Conservation (phyloP, 768 basidiomycete genomes). For the Mycena olivaceomarginata region DNA sequence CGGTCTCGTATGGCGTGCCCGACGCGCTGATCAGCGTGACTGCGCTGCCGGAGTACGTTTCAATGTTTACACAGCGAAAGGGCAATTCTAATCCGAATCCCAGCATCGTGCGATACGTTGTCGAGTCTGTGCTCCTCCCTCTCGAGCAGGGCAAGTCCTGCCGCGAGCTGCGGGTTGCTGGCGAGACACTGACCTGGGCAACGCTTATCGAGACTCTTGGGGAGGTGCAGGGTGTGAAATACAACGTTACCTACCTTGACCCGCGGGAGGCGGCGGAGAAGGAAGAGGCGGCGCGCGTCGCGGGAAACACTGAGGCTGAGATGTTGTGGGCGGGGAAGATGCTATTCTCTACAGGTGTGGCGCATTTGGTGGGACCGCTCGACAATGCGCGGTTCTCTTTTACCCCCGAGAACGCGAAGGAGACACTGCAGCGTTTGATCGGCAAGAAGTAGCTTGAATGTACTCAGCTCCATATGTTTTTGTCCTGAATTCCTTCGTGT, state of each 20-base stretch:
- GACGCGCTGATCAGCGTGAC: constrained; percentile 17
- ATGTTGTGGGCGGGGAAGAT: not conserved
- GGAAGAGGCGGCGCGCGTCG: constrained; percentile 17
- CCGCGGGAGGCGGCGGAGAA: constrained; percentile 20
- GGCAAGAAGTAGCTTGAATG: constrained; percentile 7
- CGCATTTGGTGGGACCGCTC: not conserved
- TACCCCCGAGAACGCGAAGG: constrained; percentile 8
- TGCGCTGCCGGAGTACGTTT: constrained; percentile 16
- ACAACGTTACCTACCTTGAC: constrained; percentile 13
- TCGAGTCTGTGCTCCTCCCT: constrained; percentile 6
- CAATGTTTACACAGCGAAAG: not conserved
- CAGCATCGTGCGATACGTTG: constrained; percentile 17
- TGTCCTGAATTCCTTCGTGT: not conserved
- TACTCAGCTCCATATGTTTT: not conserved
- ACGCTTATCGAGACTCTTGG: not conserved
- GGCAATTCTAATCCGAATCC: not conserved
- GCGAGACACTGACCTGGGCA: constrained; percentile 14
- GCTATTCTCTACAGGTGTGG: constrained; percentile 2
- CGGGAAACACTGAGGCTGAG: constrained; percentile 7
- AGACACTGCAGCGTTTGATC: constrained; percentile 15
- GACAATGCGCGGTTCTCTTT: constrained; percentile 21
- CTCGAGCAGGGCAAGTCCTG: not conserved
- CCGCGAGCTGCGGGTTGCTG: constrained; percentile 19
- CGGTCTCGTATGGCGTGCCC: constrained; percentile 10
- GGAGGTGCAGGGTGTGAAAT: constrained; percentile 21